Conservation (phyloP, 1,139 yeast species). For the Diutina pseudorugosa region DNA sequence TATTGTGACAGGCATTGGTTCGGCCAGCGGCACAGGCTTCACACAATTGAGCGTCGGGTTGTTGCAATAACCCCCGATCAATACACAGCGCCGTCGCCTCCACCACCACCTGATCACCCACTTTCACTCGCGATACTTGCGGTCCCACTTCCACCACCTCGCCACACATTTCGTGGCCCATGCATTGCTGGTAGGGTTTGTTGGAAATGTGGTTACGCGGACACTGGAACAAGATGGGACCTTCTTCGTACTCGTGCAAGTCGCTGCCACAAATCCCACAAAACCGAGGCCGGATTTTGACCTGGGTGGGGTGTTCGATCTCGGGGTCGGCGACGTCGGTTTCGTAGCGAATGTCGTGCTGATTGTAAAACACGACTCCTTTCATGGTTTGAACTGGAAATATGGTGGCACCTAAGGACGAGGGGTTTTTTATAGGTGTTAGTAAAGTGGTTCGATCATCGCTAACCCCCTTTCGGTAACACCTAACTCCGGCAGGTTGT, state of each 20-base stretch:
- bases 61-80: background rate
- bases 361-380: conserved; percentile 43
- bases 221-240: conserved; percentile 1
- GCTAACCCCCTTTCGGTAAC: too few relatives aligned
- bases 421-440: background rate
- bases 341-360: conserved; percentile 28
- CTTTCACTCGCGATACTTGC: too few relatives aligned
- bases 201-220: background rate
- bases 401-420: background rate
- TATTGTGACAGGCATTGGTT: background rate
- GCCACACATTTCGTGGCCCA: conserved; percentile 4
- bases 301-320: background rate
- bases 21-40: background rate
- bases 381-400: conserved; percentile 24
- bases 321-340: background rate
- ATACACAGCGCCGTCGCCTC: conserved; percentile 1
- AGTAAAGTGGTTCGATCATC: too few relatives aligned
- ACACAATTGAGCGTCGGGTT: background rate
- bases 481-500: too few relatives aligned
- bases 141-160: conserved; percentile 1
- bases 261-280: conserved; percentile 3
- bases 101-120: conserved; percentile 2
- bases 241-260: background rate
- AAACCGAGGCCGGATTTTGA: background rate
- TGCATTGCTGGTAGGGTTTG: background rate